Conservation (phyloP, 2,329 filamentous ascomycete genomes). For the Beauveria sp. region DNA sequence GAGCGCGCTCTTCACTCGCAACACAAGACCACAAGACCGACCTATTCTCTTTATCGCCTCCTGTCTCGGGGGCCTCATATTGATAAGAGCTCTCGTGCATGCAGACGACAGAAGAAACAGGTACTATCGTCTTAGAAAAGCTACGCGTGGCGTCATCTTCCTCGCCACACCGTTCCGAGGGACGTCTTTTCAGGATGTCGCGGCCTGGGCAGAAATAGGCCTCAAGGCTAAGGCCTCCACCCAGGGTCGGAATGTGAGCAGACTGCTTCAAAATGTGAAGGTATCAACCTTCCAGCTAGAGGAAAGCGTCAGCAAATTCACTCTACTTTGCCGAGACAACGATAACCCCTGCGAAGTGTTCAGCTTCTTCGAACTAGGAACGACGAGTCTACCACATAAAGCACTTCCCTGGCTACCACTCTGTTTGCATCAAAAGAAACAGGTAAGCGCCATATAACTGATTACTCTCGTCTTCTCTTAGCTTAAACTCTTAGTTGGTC, state of each 20-base stretch:
- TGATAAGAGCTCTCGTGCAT: not conserved
- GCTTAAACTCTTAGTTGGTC: not conserved
- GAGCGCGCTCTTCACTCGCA: not conserved
- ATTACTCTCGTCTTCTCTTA: too few species aligned
- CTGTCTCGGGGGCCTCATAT: not conserved
- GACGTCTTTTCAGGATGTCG: not conserved
- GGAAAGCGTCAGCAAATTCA: conserved; percentile 17
- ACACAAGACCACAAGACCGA: not conserved
- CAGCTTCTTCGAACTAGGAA: conserved; percentile 18
- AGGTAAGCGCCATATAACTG: too few species aligned
- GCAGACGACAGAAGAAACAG: not conserved
- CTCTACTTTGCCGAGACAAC: conserved; percentile 11
- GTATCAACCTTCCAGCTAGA: conserved; percentile 6
- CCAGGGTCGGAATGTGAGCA: not conserved
- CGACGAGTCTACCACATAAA: conserved; percentile 17
- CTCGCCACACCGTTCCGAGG: not conserved
- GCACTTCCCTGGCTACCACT: conserved; percentile 13
- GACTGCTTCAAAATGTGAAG: not conserved
- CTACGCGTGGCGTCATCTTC: not conserved
- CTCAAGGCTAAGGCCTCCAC: not conserved
- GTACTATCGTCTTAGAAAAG: not conserved
- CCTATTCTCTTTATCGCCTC: not conserved
- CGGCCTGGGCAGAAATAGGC: not conserved
- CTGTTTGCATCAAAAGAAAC: conserved; percentile 6
- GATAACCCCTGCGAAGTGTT: conserved; percentile 12